Percentiles rank a stretch among this genome's conserved stretches.
These are phyloP conservation scores for Alternaria dauci DNA, from an alignment of 2,329 filamentous ascomycete species.

Conservation along the genomic window DNA sequence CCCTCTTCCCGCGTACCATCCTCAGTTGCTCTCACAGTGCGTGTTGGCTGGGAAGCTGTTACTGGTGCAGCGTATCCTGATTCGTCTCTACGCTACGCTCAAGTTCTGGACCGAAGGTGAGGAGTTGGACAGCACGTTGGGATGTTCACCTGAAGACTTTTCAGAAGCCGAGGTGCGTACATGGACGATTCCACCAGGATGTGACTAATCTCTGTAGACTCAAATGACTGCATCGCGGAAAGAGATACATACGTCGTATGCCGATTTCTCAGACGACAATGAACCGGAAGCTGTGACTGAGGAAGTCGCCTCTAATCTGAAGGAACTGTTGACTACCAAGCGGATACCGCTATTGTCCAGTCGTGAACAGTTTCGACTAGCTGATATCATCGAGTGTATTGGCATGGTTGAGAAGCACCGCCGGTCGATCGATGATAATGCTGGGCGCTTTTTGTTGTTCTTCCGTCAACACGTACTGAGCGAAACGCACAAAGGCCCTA, in stretches of 20 bases:
- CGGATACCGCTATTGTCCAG: slow-evolving; percentile 82
- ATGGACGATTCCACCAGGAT: accelerated
- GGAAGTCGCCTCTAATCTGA: slow-evolving; percentile 72
- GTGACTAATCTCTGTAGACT: slow-evolving; percentile 32
- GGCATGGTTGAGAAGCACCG: slow-evolving; percentile 86
- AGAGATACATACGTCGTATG: slow-evolving; percentile 61
- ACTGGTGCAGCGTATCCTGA: slow-evolving; percentile 75
- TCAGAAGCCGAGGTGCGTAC: slow-evolving; percentile 56
- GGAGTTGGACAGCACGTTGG: slow-evolving; percentile 78
- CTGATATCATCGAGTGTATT: slow-evolving; percentile 84
- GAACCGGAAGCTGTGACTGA: slow-evolving; percentile 75
- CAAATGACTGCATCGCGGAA: slow-evolving; percentile 56
- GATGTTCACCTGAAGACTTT: slow-evolving; percentile 61
- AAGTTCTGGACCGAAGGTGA: slow-evolving; percentile 88
- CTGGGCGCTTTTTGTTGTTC: slow-evolving; percentile 85
- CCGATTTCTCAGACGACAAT: slow-evolving; percentile 61
- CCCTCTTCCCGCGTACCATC: slow-evolving; percentile 88
- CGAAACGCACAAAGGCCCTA: slow-evolving; percentile 67
- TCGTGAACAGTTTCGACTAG: slow-evolving; percentile 84
- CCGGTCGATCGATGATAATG: slow-evolving; percentile 89
- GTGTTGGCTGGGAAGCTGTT: slow-evolving; percentile 79
- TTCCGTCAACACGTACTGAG: slow-evolving; percentile 82
- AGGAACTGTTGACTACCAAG: slow-evolving; percentile 77
- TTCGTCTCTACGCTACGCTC: slow-evolving; percentile 75
- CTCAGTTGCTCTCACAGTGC: slow-evolving; percentile 87